phyloP scores from a whole-genome alignment of 2,329 filamentous ascomycete genomes.

The Arthrobotrys sinensis region DNA sequence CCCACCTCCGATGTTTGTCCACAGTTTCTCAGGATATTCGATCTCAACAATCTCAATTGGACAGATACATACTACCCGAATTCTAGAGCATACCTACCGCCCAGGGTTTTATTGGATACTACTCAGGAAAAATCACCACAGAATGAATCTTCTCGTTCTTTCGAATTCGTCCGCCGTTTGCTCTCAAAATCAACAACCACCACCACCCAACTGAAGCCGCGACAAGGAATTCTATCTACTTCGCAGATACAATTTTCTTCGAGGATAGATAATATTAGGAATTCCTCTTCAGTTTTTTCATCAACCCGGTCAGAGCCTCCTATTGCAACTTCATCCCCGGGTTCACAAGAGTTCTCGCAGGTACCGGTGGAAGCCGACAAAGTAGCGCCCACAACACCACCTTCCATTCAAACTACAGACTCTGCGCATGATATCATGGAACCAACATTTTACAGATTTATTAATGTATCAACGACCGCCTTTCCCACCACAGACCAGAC shows the following conservation, averaged over 20 bases:
- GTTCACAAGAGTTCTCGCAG: no score
- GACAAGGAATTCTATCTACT: neutral
- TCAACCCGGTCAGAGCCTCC: no score
- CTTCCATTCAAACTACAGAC: neutral
- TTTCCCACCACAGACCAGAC: neutral
- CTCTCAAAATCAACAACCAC: neutral
- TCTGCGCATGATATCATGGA: neutral
- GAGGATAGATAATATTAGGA: no score
- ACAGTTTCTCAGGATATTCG: conserved; percentile 16
- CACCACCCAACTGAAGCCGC: neutral
- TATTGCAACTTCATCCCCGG: no score
- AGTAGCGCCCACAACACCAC: no score
- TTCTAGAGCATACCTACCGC: neutral
- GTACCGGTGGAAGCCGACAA: no score
- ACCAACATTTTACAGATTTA: neutral
- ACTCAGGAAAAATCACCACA: neutral
- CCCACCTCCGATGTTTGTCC: neutral
- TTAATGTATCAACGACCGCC: neutral
- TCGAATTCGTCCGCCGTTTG: neutral
- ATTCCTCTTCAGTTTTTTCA: no score
- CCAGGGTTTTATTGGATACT: neutral
- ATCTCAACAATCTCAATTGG: conserved; percentile 22
- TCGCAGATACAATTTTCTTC: neutral
- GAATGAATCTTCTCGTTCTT: neutral
- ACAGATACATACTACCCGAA: conserved; percentile 4